Evolutionary conservation across 768 basidiomycete species (phyloP).

Genomic region (Dacryopinax primogenitus): DNA sequence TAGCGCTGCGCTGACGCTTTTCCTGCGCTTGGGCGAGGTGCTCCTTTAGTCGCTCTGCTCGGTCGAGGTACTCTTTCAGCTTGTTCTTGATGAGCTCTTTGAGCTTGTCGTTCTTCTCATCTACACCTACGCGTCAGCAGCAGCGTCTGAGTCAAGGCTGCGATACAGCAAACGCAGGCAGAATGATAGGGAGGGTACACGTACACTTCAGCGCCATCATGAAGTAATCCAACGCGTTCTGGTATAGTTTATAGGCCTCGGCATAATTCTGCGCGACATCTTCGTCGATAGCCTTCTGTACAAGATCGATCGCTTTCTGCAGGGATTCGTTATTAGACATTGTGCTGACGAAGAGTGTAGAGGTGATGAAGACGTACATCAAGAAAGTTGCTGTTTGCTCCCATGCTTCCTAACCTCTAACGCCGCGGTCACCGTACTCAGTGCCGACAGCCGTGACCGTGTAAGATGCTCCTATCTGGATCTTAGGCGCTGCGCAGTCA

Average conservation of each 20-base stretch:
- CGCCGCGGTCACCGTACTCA: no score
- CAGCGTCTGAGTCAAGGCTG: not conserved
- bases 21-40: constrained; percentile 57
- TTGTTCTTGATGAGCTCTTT: constrained; percentile 74
- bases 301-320: constrained; percentile 76
- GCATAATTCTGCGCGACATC: constrained; percentile 87
- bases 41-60: constrained; percentile 83
- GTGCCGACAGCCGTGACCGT: no score
- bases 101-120: constrained; percentile 91
- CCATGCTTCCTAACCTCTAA: constrained; percentile 10
- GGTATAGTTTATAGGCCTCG: constrained; percentile 88
- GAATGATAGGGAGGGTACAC: constrained; percentile 19
- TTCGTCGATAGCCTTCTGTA: constrained; percentile 84
- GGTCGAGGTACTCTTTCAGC: constrained; percentile 79
- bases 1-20: constrained; percentile 42
- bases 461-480: not conserved
- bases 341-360: not conserved
- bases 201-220: constrained; percentile 91
- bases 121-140: constrained; percentile 30
- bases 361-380: constrained; percentile 8
- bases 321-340: constrained; percentile 7
- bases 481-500: no score
- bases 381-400: constrained; percentile 14
- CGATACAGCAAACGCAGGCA: not conserved
- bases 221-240: constrained; percentile 94